A percentile compares a stretch with the other conserved stretches of the same genome.
phyloP scores from a whole-genome alignment of 2,329 filamentous ascomycete genomes.

The Dendryphion nanum region DNA sequence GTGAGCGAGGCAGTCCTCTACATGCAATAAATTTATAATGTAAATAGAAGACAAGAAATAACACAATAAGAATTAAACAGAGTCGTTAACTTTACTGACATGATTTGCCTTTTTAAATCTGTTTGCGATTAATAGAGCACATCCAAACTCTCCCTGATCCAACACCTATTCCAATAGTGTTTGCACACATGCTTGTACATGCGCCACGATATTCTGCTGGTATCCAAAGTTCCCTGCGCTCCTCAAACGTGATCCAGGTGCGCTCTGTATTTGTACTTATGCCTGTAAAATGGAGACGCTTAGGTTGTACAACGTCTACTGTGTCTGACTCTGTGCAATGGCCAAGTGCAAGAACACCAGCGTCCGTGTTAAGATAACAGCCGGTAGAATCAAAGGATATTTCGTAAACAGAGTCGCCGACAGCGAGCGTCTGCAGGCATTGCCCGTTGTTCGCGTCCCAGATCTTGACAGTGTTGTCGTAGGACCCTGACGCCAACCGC shows the following conservation, averaged over 20 bases:
- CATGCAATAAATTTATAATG: neutral
- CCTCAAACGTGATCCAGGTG: neutral
- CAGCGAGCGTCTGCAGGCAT: conserved; percentile 11
- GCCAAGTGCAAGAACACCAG: conserved; percentile 1
- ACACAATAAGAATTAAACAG: neutral
- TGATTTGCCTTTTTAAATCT: neutral
- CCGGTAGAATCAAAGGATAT: neutral
- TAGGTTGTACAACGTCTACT: neutral
- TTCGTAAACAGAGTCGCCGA: neutral
- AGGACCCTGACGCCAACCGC: conserved; percentile 16
- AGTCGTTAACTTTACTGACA: neutral
- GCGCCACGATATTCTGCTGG: neutral
- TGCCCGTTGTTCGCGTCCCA: conserved; percentile 11
- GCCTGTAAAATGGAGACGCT: neutral
- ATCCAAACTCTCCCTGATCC: neutral
- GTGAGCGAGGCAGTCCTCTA: no score
- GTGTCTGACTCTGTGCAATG: neutral
- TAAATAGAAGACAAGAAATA: neutral
- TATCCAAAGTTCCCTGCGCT: neutral
- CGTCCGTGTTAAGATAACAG: neutral
- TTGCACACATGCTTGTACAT: neutral
- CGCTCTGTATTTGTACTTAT: neutral
- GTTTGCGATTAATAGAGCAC: neutral
- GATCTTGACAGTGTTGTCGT: conserved; percentile 14
- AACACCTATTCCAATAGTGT: neutral